phyloP scores from a whole-genome alignment of 2,329 filamentous ascomycete genomes.

The Exophiala aquamarina region DNA sequence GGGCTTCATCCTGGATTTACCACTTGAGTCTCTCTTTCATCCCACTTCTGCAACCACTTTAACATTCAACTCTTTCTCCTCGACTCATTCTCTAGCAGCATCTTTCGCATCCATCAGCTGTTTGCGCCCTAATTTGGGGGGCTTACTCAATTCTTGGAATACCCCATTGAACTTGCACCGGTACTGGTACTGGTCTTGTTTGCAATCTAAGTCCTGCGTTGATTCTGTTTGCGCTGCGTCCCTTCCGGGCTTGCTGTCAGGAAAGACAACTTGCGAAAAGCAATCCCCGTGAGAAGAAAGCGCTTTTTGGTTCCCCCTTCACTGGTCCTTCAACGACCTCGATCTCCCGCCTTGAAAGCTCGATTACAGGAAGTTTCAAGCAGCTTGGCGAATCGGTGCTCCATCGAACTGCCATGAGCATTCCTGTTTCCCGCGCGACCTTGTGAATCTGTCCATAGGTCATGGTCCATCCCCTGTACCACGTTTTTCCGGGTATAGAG shows the following conservation, averaged over 20 bases:
- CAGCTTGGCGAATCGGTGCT: conserved; percentile 18
- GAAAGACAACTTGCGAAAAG: conserved; percentile 8
- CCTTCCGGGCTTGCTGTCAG: conserved; percentile 13
- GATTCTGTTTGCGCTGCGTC: conserved; percentile 16
- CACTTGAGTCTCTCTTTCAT: no score
- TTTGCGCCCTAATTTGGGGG: no score
- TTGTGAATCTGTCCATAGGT: conserved; percentile 14
- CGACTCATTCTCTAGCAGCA: no score
- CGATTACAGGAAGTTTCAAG: conserved; percentile 11
- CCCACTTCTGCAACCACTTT: no score
- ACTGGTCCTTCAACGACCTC: no score
- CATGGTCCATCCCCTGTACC: conserved; percentile 23
- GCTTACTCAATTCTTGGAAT: no score
- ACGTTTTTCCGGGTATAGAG: conserved; percentile 25
- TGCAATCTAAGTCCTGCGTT: neutral
- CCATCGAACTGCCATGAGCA: conserved; percentile 22
- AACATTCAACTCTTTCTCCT: no score
- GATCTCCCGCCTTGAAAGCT: conserved; percentile 6
- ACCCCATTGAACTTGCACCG: no score
- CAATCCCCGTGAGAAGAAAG: conserved; percentile 11
- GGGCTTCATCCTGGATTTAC: no score
- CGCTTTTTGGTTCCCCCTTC: conserved; percentile 12
- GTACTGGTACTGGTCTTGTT: neutral
- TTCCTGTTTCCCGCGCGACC: conserved; percentile 18
- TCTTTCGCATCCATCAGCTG: no score